phyloP scores from a whole-genome alignment of 2,329 filamentous ascomycete species.

The Dactylella cylindrospora region DNA sequence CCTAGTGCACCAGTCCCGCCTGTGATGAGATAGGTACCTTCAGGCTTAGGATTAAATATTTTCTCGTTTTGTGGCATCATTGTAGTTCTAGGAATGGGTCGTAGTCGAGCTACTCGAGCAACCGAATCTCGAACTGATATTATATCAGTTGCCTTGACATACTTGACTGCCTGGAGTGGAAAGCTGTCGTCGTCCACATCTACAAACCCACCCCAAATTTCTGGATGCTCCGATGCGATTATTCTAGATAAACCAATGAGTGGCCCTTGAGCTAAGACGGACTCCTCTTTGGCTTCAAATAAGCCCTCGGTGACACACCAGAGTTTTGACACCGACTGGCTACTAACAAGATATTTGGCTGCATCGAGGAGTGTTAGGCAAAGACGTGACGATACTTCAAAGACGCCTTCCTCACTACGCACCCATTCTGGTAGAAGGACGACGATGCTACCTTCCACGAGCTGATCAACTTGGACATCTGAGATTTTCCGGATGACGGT shows the following conservation, averaged over 20 bases:
- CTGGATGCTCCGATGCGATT: conserved; percentile 52
- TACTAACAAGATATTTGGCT: conserved; percentile 45
- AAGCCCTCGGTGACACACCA: conserved; percentile 50
- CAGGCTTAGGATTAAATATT: conserved; percentile 44
- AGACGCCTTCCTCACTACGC: conserved; percentile 2
- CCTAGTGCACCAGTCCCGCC: conserved; percentile 54
- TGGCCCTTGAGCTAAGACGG: conserved; percentile 51
- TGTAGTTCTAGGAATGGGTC: conserved; percentile 47
- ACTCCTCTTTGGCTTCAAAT: conserved; percentile 47
- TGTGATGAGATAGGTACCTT: conserved; percentile 55
- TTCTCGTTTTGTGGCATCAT: conserved; percentile 29
- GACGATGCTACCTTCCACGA: conserved; percentile 14
- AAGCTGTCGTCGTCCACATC: conserved; percentile 51
- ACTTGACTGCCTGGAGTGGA: conserved; percentile 52
- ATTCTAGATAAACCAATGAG: conserved; percentile 53
- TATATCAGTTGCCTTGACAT: conserved; percentile 52
- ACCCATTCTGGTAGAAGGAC: conserved; percentile 14
- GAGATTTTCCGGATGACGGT: conserved; percentile 44
- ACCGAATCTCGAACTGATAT: conserved; percentile 54
- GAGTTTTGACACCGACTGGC: conserved; percentile 43
- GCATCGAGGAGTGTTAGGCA: conserved; percentile 47
- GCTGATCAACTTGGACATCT: conserved; percentile 15
- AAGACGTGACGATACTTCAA: conserved; percentile 6
- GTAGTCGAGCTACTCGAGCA: conserved; percentile 50
- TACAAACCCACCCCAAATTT: conserved; percentile 53